Percentiles rank a stretch among this genome's conserved stretches.
Evolutionary conservation across 495 filamentous ascomycete species (phyloP).

Genomic region (Tuber melanosporum): DNA sequence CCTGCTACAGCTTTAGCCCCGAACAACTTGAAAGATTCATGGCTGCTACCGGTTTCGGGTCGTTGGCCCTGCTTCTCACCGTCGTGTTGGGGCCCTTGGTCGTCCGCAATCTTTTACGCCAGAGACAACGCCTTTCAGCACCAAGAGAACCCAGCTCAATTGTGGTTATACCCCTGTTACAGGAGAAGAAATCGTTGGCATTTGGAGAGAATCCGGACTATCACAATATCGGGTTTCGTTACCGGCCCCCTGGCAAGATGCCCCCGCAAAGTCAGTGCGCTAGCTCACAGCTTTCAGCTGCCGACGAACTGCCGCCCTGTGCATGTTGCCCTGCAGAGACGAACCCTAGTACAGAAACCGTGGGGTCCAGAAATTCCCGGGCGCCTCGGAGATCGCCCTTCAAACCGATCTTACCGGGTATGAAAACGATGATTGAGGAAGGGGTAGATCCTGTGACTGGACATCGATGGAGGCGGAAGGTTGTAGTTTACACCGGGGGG

Average conservation of each 20-base stretch:
- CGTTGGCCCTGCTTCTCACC: conserved; percentile 13
- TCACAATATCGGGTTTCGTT: conserved; percentile 10
- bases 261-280: neutral
- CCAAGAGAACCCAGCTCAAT: neutral
- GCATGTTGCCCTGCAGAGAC: neutral
- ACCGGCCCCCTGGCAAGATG: neutral
- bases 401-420: conserved; percentile 30
- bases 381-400: conserved; percentile 23
- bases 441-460: conserved; percentile 28
- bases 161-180: neutral
- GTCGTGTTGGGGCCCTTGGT: conserved; percentile 26
- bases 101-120: conserved; percentile 26
- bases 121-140: neutral
- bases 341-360: neutral
- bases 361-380: neutral
- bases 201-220: conserved; percentile 33
- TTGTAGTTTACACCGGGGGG: conserved; percentile 25
- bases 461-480: conserved; percentile 27
- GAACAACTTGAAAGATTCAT: conserved; percentile 24
- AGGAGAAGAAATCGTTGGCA: conserved; percentile 15
- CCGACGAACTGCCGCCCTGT: neutral
- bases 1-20: conserved; percentile 12
- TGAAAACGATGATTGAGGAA: conserved; percentile 33
- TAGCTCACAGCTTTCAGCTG: neutral
- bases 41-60: conserved; percentile 13